Evolutionary conservation across 306 rosid genomes (phyloP).

Genomic region (Gillenia trifoliata): DNA sequence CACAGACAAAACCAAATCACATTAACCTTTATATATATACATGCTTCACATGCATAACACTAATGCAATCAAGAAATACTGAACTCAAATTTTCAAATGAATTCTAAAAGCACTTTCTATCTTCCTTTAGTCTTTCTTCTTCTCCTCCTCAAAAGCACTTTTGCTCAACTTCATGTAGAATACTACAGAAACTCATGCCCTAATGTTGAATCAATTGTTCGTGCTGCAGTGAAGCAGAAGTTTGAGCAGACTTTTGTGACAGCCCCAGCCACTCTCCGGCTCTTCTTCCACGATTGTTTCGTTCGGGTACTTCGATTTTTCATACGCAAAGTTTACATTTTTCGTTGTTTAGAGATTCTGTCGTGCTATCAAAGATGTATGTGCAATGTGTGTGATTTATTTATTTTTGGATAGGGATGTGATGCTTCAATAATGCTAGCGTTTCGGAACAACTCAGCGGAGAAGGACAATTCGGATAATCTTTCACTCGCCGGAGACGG

Average conservation of each 20-base stretch:
- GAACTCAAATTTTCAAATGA: too few species aligned
- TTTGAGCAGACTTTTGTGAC: not conserved
- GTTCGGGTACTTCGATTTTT: constrained; percentile 38
- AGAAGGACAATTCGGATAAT: constrained; percentile 58
- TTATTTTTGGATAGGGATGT: constrained; percentile 52
- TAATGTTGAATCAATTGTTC: too few species aligned
- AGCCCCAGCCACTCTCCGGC: constrained; percentile 84
- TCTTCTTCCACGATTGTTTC: constrained; percentile 89
- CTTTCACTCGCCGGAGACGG: constrained; percentile 89
- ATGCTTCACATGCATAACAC: too few species aligned
- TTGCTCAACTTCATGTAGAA: constrained; percentile 1
- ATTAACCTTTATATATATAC: not conserved
- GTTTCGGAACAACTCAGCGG: constrained; percentile 43
- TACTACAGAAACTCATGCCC: too few species aligned
- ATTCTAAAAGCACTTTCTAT: too few species aligned
- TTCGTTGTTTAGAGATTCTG: not conserved
- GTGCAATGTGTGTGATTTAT: not conserved
- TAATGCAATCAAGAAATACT: too few species aligned
- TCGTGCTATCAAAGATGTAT: not conserved
- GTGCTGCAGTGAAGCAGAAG: not conserved
- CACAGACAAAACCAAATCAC: constrained; percentile 15
- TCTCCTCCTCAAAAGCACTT: too few species aligned
- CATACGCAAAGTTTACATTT: not conserved
- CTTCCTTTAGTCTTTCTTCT: too few species aligned
- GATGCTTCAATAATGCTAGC: constrained; percentile 83